Base-by-base conservation (phyloP, 2,329 filamentous ascomycete genomes). In the Apiospora aurea region DNA sequence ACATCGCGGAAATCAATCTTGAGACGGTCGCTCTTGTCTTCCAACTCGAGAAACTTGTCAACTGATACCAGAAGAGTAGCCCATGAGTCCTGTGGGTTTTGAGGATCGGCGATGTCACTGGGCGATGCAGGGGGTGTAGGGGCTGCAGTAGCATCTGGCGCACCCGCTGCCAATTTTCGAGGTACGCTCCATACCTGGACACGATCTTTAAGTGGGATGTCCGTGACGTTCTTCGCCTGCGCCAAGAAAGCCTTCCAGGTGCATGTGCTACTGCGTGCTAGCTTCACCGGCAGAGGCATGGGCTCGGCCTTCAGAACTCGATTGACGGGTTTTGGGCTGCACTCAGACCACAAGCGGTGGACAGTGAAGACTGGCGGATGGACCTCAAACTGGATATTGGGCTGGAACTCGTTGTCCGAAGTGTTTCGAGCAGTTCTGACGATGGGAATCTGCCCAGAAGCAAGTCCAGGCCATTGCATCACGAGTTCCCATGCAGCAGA, bases 351-450 rank as follows among this genome's bases (percentile, higher is more conserved):
- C 1, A 98, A 85, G 75, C 96, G 94, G 79, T 97, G 91, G 73
- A 98, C 87, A 1, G 91, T 94, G 80, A 98, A 94, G 61, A 97
- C 87, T 0, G 94, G 94, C 5, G 95, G 96, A 77, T 95, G 90
- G 53, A 94, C 86, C 82, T 98, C 96, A 80, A 93, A 97, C 77
- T 93, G 86, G 67, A 97, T 83, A 75, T 97, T 94, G 3, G 83
- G 78, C 21, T 83, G 82, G n/a, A 83, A 78, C 2, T 87, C 87
- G 53, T 89, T 87, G 1, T 86, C 85, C 10, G 91, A 88, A 38
- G 92, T 95, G 81, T 97, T 93, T 81, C 96, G 93, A 49, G 93
- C 95, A 75, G 88, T 89, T 72, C 96, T 91, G 66, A 90, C 83
- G 75, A 98, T 95, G 64, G 93, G 87, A 11, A 90, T 85, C 70